Base-by-base conservation (phyloP, 768 basidiomycete genomes). In the Cubamyces sp. region DNA sequence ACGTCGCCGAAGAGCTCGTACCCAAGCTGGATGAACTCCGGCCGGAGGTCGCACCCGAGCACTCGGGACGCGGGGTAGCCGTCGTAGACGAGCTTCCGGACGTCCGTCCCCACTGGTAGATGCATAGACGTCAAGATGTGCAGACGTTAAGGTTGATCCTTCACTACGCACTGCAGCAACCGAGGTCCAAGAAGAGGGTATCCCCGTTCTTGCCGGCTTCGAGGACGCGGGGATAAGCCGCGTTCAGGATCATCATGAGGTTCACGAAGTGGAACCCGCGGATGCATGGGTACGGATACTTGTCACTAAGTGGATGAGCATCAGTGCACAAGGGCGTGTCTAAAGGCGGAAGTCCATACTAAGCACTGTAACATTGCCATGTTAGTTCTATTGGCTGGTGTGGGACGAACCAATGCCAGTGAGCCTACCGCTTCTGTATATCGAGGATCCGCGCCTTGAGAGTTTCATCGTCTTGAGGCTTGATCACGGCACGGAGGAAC, bases 201-300 rank as follows among this genome's bases (percentile, higher is more conserved):
- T 64, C 41, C 9, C 69, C 67, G 1, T 34, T 42, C 53, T 66
- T 70, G 6, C 71, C 74, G 0, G 64, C 54, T 9, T 68, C 60
- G n/a, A 76, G 53, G 12, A 74, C 69, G 6, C 62, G 39, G 2
- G 61, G 65, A 43, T 76, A 76, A 12, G 69, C 57, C 11, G 69
- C 54, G 50, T 71, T 73, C 39, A 54, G 18, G 0, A 39, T 42
- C 73, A 75, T 76, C 65, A 72, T 70, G 23, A 73, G 64, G 19
- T 58, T 68, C 16, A 72, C 69, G 61, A 71, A 73, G 48, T 73
- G 71, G 64, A 76, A 75, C 8, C 54, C 70, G 34, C 67, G 70
- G 47, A 75, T 73, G 63, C 74, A 76, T 34, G 75, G 74, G 40
- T 75, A 74, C 9, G 75, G 71, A 43, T 72, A 71, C 23, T 69